Evolutionary conservation across 1,139 yeast species (phyloP).

Genomic region (Protomyces gravidus): DNA sequence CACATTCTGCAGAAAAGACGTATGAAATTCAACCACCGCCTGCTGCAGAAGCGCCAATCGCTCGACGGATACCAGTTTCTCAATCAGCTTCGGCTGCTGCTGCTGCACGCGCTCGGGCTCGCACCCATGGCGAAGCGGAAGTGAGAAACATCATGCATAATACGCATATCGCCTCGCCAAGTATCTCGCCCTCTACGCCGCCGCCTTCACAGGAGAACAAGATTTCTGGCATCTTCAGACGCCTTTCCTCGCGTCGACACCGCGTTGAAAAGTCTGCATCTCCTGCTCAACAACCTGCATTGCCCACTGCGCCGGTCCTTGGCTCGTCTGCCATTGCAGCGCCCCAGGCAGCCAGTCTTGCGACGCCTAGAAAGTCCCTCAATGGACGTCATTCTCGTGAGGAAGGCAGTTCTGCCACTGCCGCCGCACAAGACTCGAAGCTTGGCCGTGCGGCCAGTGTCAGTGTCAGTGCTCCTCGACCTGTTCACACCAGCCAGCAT

Average conservation of each 20-base stretch:
- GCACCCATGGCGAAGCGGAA: constrained; percentile 30
- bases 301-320: not conserved
- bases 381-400: not conserved
- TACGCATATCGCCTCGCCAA: constrained; percentile 4
- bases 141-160: constrained; percentile 11
- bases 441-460: constrained; percentile 16
- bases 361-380: not conserved
- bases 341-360: not conserved
- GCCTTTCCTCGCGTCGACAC: constrained; percentile 17
- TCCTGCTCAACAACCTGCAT: not conserved
- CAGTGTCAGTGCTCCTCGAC: not conserved
- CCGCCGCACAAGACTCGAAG: not conserved
- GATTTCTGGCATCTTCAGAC: constrained; percentile 20
- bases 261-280: not conserved
- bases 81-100: not conserved
- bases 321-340: not conserved
- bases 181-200: not conserved
- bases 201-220: constrained; percentile 18
- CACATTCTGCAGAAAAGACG: constrained; percentile 17
- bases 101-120: constrained; percentile 26
- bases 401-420: not conserved
- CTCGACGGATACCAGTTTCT: not conserved
- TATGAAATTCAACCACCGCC: constrained; percentile 6
- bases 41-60: not conserved
- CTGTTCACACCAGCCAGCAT: not conserved